These are phyloP conservation scores for Solanum hybrid DNA, from an alignment of 305 asterid species.

Conservation along the genomic window DNA sequence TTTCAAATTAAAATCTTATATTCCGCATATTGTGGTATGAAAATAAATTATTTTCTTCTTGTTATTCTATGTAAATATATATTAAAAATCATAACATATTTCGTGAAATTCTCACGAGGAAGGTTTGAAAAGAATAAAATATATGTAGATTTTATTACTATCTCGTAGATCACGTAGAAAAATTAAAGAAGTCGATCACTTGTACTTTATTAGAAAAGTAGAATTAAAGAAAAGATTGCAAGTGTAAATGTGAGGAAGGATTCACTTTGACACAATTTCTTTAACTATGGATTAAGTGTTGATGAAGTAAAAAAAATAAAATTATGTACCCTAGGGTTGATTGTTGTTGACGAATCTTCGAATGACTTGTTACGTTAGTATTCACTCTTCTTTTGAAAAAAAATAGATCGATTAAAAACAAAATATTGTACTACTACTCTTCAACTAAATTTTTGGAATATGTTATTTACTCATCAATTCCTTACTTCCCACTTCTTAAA, in stretches of 20 bases:
- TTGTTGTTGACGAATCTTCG: constrained; percentile 23
- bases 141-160: no score
- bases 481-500: background rate
- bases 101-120: background rate
- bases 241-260: background rate
- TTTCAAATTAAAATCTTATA: no score
- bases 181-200: constrained; percentile 5
- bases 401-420: background rate
- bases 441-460: background rate
- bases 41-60: background rate
- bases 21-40: background rate
- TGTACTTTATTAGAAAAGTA: background rate
- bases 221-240: background rate
- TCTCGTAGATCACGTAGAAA: background rate
- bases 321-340: constrained; percentile 8
- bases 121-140: no score
- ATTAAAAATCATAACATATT: no score
- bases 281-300: constrained; percentile 41
- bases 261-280: constrained; percentile 22
- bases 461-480: background rate
- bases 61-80: background rate
- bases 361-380: constrained; percentile 18
- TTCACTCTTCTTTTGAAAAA: background rate
- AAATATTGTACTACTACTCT: background rate
- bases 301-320: constrained; percentile 24